Conservation (phyloP, 1,139 yeast genomes). For the Candida labiduridarum region DNA sequence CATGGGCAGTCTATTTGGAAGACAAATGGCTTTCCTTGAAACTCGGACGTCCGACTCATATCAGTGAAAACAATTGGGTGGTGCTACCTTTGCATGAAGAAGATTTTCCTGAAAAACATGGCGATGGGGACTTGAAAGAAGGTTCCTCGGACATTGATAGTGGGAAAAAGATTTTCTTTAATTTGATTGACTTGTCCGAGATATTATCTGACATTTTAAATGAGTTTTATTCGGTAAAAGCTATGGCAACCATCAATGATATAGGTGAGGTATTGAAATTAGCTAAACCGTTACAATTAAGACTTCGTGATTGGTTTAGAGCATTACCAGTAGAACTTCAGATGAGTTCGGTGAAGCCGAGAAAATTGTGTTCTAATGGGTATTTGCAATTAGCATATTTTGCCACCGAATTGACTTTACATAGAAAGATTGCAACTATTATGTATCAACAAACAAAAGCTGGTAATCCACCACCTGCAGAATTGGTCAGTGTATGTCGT, state of each 20-base stretch:
- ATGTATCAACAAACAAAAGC: conserved; percentile 45
- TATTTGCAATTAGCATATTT: conserved; percentile 81
- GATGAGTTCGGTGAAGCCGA: conserved; percentile 61
- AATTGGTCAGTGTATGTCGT: conserved; percentile 69
- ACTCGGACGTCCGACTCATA: conserved; percentile 82
- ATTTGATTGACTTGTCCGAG: conserved; percentile 66
- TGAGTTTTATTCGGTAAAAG: conserved; percentile 68
- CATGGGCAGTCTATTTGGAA: conserved; percentile 92
- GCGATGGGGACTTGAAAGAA: conserved; percentile 58
- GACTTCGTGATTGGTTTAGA: conserved; percentile 82
- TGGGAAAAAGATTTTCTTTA: conserved; percentile 71
- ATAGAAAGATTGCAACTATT: conserved; percentile 72
- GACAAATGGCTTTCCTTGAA: conserved; percentile 85
- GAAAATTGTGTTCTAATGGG: conserved; percentile 69
- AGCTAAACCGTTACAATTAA: conserved; percentile 86
- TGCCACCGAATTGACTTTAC: conserved; percentile 84
- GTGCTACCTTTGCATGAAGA: conserved; percentile 65
- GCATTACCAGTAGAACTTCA: conserved; percentile 71
- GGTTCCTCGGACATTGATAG: conserved; percentile 71
- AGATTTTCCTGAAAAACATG: conserved; percentile 72
- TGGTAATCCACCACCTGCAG: conserved; percentile 53
- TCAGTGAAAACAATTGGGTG: conserved; percentile 67
- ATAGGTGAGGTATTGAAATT: conserved; percentile 67
- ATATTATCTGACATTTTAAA: conserved; percentile 74
- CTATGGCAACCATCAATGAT: conserved; percentile 56